Evolutionary conservation across 306 rosid genomes (phyloP).

Genomic region (Erythrophleum fordii): DNA sequence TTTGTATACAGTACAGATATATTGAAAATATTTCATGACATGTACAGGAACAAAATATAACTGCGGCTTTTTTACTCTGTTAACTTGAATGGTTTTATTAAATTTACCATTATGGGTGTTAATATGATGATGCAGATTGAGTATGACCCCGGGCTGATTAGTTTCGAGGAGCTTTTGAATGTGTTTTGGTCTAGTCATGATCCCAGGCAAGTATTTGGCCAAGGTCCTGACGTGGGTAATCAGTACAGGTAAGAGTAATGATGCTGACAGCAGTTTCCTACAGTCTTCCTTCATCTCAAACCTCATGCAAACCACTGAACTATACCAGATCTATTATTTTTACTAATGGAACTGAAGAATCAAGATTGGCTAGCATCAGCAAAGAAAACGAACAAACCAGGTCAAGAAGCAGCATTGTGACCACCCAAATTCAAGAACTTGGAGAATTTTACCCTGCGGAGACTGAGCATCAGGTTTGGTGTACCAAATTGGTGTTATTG

Average conservation of each 20-base stretch:
- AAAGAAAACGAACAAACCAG: constrained; percentile 87
- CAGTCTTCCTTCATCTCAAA: constrained; percentile 24
- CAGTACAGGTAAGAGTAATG: constrained; percentile 75
- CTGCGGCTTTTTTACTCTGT: constrained; percentile 3
- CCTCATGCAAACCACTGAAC: constrained; percentile 7
- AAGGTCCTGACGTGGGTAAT: constrained; percentile 96
- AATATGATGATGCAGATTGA: constrained; percentile 65
- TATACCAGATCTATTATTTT: constrained; percentile 81
- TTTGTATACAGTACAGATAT: constrained; percentile 10
- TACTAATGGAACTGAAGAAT: constrained; percentile 80
- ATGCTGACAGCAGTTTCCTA: constrained; percentile 21
- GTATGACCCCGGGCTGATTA: constrained; percentile 73
- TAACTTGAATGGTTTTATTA: constrained; percentile 25
- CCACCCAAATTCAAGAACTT: constrained; percentile 79
- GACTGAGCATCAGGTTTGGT: constrained; percentile 87
- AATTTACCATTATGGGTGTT: constrained; percentile 15
- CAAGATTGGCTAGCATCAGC: constrained; percentile 72
- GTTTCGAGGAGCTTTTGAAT: constrained; percentile 72
- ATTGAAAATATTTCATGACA: not conserved
- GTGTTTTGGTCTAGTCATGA: constrained; percentile 93
- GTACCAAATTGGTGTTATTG: constrained; percentile 19
- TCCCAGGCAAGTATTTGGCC: constrained; percentile 94
- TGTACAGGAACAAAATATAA: constrained; percentile 24
- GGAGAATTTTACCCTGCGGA: constrained; percentile 80
- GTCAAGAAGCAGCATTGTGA: constrained; percentile 77